These are phyloP conservation scores for Chaetomium strumarium DNA, from an alignment of 2,329 filamentous ascomycete genomes.

Conservation along the genomic window DNA sequence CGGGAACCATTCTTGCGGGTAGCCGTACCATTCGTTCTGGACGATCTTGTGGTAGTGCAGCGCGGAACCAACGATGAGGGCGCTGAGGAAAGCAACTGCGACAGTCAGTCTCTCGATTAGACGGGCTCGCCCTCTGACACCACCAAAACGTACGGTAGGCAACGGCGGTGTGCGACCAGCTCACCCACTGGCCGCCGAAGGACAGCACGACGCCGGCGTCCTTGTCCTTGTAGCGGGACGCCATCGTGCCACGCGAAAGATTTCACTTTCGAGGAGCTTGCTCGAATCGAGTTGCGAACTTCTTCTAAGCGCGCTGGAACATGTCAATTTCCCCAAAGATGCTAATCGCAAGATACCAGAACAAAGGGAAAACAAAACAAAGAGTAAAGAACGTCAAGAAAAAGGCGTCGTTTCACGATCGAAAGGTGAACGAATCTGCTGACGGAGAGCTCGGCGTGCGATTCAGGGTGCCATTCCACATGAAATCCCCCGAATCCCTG, in stretches of 20 bases:
- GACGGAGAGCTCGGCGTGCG: neutral
- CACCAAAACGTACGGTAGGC: slow-evolving; percentile 62
- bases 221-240: slow-evolving; percentile 57
- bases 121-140: neutral
- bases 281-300: neutral
- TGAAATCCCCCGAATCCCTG: neutral
- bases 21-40: slow-evolving; percentile 92
- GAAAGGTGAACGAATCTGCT: no score
- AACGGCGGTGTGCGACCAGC: slow-evolving; percentile 75
- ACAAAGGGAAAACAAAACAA: neutral
- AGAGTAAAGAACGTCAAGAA: neutral
- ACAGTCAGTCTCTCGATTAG: slow-evolving; percentile 2
- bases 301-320: neutral
- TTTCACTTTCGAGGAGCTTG: neutral
- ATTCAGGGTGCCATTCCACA: neutral
- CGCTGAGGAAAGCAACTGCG: slow-evolving; percentile 76
- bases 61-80: slow-evolving; percentile 69
- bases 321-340: neutral
- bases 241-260: slow-evolving; percentile 30
- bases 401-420: neutral
- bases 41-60: slow-evolving; percentile 97
- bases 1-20: slow-evolving; percentile 93
- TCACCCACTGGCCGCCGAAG: slow-evolving; percentile 85
- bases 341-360: neutral
- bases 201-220: slow-evolving; percentile 53